Evolutionary conservation across 768 basidiomycete species (phyloP).

Genomic region (Tylopilus subfusipes): DNA sequence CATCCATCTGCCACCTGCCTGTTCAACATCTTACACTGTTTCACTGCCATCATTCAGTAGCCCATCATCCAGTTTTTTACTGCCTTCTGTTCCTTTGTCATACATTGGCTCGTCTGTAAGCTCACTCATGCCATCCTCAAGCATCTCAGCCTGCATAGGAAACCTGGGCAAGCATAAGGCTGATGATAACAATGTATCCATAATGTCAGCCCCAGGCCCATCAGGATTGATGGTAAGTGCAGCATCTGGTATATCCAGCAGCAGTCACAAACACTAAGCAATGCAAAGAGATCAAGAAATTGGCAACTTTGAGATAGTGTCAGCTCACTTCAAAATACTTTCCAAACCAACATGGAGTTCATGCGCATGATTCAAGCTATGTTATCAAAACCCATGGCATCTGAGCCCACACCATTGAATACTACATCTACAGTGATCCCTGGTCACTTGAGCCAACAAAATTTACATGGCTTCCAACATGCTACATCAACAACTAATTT

Average conservation of each 20-base stretch:
- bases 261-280: background rate
- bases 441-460: too few species aligned
- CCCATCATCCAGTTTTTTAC: background rate
- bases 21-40: background rate
- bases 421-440: background rate
- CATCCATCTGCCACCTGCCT: background rate
- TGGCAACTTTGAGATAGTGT: background rate
- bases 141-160: background rate
- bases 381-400: background rate
- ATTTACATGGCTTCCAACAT: too few species aligned
- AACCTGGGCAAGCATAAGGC: background rate
- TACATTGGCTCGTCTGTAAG: background rate
- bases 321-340: background rate
- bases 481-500: background rate
- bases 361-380: background rate
- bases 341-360: background rate
- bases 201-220: background rate
- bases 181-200: background rate
- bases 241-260: background rate
- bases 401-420: background rate
- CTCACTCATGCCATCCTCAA: background rate
- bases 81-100: background rate
- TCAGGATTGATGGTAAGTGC: background rate
- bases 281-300: background rate
- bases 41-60: background rate